Evolutionary conservation across 163 green algal genomes (phyloP).

Genomic region (Chlorella variabilis): DNA sequence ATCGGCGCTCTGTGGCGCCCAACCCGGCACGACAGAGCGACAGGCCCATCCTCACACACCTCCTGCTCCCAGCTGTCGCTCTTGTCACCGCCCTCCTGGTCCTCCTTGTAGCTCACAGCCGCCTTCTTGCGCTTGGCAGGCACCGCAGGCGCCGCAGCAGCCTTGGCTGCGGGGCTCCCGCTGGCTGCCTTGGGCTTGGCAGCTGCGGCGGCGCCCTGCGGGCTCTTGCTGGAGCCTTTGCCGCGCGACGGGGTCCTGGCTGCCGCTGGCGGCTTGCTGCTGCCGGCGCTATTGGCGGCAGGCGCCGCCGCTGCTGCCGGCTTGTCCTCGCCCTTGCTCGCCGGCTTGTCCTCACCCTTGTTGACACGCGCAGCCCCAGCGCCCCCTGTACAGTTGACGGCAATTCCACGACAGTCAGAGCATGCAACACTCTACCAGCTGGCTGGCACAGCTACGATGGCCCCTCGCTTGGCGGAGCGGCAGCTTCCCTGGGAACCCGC

Average conservation of each 20-base stretch:
- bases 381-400: neutral
- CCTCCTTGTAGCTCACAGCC: neutral
- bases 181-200: constrained; percentile 21
- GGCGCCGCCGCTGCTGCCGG: neutral
- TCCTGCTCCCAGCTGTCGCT: constrained; percentile 4
- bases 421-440: too few relatives aligned
- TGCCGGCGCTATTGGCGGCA: neutral
- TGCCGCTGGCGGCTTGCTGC: constrained; percentile 8
- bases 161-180: neutral
- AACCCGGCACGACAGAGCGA: too few relatives aligned
- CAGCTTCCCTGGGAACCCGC: too few relatives aligned
- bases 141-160: neutral
- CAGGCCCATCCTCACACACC: too few relatives aligned
- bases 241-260: neutral
- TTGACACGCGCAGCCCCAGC: neutral
- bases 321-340: too few relatives aligned
- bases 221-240: constrained; percentile 4
- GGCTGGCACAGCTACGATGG: too few relatives aligned
- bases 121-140: neutral
- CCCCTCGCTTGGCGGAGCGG: neutral
- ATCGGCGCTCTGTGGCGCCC: too few relatives aligned
- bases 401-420: too few relatives aligned
- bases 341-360: neutral
- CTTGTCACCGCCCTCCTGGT: neutral
- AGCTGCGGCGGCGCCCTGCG: neutral